phyloP scores from a whole-genome alignment of 352 stramenopile species.

The Phytophthora capsici region DNA sequence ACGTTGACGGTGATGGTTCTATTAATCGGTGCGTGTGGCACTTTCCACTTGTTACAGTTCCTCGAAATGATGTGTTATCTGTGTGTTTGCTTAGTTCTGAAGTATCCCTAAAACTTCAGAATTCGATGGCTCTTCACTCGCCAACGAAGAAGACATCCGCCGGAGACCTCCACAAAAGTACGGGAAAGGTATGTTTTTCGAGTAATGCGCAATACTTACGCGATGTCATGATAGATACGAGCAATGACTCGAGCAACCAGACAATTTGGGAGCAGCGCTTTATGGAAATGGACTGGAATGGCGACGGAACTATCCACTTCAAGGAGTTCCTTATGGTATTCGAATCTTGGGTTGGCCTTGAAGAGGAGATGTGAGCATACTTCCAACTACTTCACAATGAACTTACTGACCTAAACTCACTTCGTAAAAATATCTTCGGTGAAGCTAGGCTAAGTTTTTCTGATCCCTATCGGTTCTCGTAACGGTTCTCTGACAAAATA shows the following conservation, averaged over 20 bases:
- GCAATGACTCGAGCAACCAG: conserved; percentile 64
- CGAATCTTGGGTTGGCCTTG: not conserved
- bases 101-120: conserved; percentile 67
- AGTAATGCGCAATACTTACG: too few relatives aligned
- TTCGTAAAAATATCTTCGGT: too few relatives aligned
- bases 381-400: not conserved
- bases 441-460: too few relatives aligned
- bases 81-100: conserved; percentile 45
- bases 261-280: conserved; percentile 85
- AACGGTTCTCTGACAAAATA: too few relatives aligned
- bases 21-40: conserved; percentile 69
- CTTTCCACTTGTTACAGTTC: not conserved
- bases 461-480: too few relatives aligned
- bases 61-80: not conserved
- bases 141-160: conserved; percentile 81
- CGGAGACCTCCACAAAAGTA: conserved; percentile 31
- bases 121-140: conserved; percentile 73
- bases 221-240: conserved; percentile 20
- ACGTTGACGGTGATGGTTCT: conserved; percentile 72
- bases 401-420: not conserved
- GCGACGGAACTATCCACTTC: conserved; percentile 87
- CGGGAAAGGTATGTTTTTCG: too few relatives aligned
- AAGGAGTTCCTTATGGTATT: conserved; percentile 71
- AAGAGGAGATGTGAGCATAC: not conserved
- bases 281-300: conserved; percentile 89